phyloP scores from a whole-genome alignment of 345 rosid genomes.

The Eucalyptus microcorys region DNA sequence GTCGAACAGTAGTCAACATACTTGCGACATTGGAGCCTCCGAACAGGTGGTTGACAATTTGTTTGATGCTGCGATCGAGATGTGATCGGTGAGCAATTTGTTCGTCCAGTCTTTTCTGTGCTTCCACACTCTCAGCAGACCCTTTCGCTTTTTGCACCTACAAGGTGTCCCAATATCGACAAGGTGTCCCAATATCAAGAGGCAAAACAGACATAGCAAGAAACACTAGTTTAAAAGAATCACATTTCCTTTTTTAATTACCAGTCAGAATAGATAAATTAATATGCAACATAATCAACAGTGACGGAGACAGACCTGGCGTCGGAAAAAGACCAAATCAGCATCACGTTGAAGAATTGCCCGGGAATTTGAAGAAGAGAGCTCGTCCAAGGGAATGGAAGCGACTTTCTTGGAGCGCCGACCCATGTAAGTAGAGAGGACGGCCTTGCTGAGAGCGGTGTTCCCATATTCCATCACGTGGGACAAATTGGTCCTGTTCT shows the following conservation, averaged over 20 bases:
- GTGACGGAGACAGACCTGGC: neutral
- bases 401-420: neutral
- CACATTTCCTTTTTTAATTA: neutral
- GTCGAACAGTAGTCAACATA: neutral
- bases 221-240: neutral
- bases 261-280: neutral
- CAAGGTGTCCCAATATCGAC: neutral
- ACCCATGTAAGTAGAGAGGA: neutral
- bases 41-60: constrained; percentile 7
- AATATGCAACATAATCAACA: neutral
- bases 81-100: constrained; percentile 11
- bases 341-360: constrained; percentile 21
- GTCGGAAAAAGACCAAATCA: constrained; percentile 16
- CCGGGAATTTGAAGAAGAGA: neutral
- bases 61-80: constrained; percentile 21
- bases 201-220: neutral
- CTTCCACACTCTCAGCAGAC: constrained; percentile 25
- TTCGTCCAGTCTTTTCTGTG: constrained; percentile 8
- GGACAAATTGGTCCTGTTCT: neutral
- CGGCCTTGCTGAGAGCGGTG: neutral
- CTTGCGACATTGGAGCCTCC: neutral
- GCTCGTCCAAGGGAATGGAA: neutral
- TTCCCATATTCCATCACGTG: neutral
- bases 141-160: constrained; percentile 24
- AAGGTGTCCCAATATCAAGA: neutral